These are phyloP conservation scores for Lathyrus tuberosus DNA, from an alignment of 306 rosid species.

Conservation along the genomic window DNA sequence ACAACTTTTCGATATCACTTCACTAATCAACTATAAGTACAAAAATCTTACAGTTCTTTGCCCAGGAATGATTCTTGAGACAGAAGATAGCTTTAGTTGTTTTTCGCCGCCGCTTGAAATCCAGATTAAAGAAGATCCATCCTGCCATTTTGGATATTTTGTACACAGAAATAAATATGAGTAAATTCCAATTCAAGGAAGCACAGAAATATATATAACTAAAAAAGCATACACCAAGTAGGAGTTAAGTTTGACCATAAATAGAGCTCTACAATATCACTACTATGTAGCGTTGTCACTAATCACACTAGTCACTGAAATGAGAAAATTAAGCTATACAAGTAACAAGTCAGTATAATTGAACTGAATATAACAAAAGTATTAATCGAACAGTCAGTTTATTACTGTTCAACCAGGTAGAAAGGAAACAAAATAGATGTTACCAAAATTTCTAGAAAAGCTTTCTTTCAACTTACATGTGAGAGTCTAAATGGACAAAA, in stretches of 20 bases:
- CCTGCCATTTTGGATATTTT: constrained; percentile 57
- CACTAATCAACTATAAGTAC: constrained; percentile 22
- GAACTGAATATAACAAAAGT: too few species aligned
- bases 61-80: constrained; percentile 89
- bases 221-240: too few species aligned
- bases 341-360: too few species aligned
- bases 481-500: constrained; percentile 92
- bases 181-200: constrained; percentile 9
- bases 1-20: constrained; percentile 21
- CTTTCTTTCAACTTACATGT: constrained; percentile 59
- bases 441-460: constrained; percentile 25
- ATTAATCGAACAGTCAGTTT: background rate
- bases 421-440: constrained; percentile 8
- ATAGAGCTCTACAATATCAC: too few species aligned
- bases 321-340: too few species aligned
- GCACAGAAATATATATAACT: background rate
- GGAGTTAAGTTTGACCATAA: too few species aligned
- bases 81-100: constrained; percentile 79
- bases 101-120: constrained; percentile 82
- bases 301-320: too few species aligned
- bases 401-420: constrained; percentile 25
- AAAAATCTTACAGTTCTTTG: constrained; percentile 92
- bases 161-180: constrained; percentile 32
- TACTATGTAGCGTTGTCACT: too few species aligned
- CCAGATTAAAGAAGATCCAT: constrained; percentile 88